Base-by-base conservation (phyloP, 139 green algal species). In the Spirogloea muscicola region DNA sequence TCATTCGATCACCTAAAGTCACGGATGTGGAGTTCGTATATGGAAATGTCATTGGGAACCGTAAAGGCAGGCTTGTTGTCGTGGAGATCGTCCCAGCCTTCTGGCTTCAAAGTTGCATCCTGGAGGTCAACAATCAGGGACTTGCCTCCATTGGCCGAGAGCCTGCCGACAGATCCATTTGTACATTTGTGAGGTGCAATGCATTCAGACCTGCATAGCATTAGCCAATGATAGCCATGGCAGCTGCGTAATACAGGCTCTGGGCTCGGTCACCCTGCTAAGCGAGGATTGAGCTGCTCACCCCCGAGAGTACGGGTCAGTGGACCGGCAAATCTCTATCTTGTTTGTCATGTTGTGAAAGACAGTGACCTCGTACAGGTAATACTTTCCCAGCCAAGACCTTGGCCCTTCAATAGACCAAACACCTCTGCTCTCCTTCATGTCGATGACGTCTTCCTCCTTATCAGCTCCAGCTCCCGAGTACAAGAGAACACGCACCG, bases 21-120 rank as follows among this genome's bases (percentile, higher is more conserved):
- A 0, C 92, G 85, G 10, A 97, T 85, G 82, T 96, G 91, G 48
- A 97, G 86, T 86, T 97, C 92, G 77, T 96, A 95, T 55, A 96
- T 83, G 59, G 81, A 86, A 38, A 90, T 85, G 77, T 96, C 91
- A 2, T 83, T 91, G 1, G 75, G 59, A 33, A 51, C 58, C 1
- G 75, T 29, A 68, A 91, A 38, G 31, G 27, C n/a, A 5, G 70
- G 73, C 34, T 74, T 82, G n/a, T 44, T 25, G 36, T 72, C 48
- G 29, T 43, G 16, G 16, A 84, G 51, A 0, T 62, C 25, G 29
- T 58, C 65, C 81, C 81, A 86, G n/a, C 42, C 67, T n/a, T 48
- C 58, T 43, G 52, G 82, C 34, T 52, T n/a, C 10, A 76, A n/a
- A 13, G 76, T 18, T 5, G 37, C 16, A 27, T 77, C 64, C 18